These are phyloP conservation scores for Globisporangium viniferum DNA, from an alignment of 352 stramenopile species.

Conservation along the genomic window DNA sequence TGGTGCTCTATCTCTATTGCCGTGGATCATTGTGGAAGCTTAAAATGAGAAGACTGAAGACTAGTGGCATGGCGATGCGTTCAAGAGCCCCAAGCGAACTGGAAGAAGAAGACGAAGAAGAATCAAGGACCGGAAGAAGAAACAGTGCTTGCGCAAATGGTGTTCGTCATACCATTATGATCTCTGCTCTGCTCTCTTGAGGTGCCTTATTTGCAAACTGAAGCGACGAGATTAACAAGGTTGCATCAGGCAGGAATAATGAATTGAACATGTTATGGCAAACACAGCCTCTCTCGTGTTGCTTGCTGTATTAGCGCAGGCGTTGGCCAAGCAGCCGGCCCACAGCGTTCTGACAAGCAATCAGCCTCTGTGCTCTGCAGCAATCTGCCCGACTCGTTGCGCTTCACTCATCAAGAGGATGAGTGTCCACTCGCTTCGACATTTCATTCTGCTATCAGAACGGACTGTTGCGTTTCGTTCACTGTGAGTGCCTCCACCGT, in stretches of 20 bases:
- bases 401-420: background rate
- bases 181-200: conserved; percentile 5
- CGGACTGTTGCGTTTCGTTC: no score
- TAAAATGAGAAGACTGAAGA: conserved; percentile 11
- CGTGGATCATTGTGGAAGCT: conserved; percentile 6
- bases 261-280: conserved; percentile 6
- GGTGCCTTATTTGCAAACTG: conserved; percentile 2
- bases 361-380: conserved; percentile 15
- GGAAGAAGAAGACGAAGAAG: conserved; percentile 2
- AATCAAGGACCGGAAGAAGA: background rate
- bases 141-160: conserved; percentile 3
- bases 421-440: no score
- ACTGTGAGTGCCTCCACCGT: no score
- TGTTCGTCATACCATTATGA: conserved; percentile 1
- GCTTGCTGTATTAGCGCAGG: conserved; percentile 11
- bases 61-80: background rate
- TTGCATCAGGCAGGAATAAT: conserved; percentile 9
- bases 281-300: background rate
- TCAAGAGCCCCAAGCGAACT: background rate
- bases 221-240: conserved; percentile 2
- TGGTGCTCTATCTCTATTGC: conserved; percentile 13
- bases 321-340: background rate
- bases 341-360: conserved; percentile 6
- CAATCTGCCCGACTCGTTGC: conserved; percentile 39
- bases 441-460: no score